Conservation (phyloP, 2,329 filamentous ascomycete genomes). For the Aspergillus jensenii region DNA sequence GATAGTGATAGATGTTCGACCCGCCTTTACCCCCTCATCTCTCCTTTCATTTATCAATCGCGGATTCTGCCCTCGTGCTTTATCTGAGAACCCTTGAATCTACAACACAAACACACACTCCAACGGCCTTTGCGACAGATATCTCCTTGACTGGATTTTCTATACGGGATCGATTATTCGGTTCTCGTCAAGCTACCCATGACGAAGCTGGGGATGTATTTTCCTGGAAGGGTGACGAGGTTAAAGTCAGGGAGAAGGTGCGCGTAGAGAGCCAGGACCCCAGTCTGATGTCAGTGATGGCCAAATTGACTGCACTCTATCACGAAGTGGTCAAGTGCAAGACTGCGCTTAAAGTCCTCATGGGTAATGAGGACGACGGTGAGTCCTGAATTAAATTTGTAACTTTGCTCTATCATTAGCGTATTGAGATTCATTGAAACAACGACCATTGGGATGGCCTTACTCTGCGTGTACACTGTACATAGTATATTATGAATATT, state of each 20-base stretch:
- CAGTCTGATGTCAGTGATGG: slow-evolving; percentile 75
- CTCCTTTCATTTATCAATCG: slow-evolving; percentile 70
- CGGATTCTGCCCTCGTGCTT: slow-evolving; percentile 69
- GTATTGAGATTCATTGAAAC: neutral
- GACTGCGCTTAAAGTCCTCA: slow-evolving; percentile 72
- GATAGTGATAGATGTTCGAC: slow-evolving; percentile 51
- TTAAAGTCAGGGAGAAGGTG: slow-evolving; percentile 86
- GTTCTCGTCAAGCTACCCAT: slow-evolving; percentile 60
- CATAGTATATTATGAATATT: neutral
- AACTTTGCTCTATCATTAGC: neutral
- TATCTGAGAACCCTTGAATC: slow-evolving; percentile 70
- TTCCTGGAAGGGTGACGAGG: slow-evolving; percentile 66
- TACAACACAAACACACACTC: slow-evolving; percentile 57
- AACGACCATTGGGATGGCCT: too few species aligned
- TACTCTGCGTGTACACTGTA: too few species aligned
- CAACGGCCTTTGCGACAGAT: slow-evolving; percentile 67
- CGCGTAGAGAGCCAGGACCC: slow-evolving; percentile 87
- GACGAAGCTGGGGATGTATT: slow-evolving; percentile 81
- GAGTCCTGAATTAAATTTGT: slow-evolving; percentile 20
- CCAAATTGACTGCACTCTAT: slow-evolving; percentile 77
- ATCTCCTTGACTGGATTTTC: slow-evolving; percentile 61
- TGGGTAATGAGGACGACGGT: slow-evolving; percentile 61
- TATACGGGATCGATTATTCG: slow-evolving; percentile 57
- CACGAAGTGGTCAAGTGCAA: slow-evolving; percentile 70
- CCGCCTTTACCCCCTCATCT: slow-evolving; percentile 65